Base-by-base conservation (phyloP, 805 yeast genomes). In the Ogataea paradorogensis region DNA sequence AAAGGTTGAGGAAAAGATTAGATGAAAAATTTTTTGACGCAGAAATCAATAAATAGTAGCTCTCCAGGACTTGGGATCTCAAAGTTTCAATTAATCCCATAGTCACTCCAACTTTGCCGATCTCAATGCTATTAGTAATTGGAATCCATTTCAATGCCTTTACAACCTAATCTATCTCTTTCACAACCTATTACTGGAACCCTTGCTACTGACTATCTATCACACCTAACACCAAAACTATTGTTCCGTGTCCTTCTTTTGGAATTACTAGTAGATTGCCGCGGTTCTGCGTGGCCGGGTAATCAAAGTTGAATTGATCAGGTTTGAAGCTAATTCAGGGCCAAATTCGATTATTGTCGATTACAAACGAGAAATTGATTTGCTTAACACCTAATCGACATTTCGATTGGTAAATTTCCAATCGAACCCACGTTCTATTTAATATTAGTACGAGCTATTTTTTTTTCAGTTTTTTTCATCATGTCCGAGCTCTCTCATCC, bases 401-500 rank as follows among this genome's bases (percentile, higher is more conserved):
- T n/a, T 18, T 18, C 20, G 6, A 18, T 18, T 18, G 20, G 20
- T 18, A 4, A 18, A 18, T 18, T 18, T 6, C 4, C 6, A 6
- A 18, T 18, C 6, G 20, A 18, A 6, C 25, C 25, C n/a, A 23
- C n/a, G 25, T 23, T 23, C 25, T 11, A 9, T 23, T 23, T 9
- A 23, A 23, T 9, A 9, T 4, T 10, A 27, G 5, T 26, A n/a
- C 7, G 25, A 3, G 15, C 23, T 11, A 13, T 24, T 13, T 30
- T 37, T 38, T 38, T 22, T 23, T 15, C 13, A 20, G 16, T 14
- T 33, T 34, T 33, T 33, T 39, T 33, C 28, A 9, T 21, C 15
- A 38, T 36, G 43, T 38, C 45, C 28, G 68, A 68, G 61, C 67
- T 75, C 45, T 62, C 80, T 32, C 81, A 76, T 65, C 81, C 81